Base-by-base conservation (phyloP, 2,329 filamentous ascomycete genomes). In the Aureobasidium uvarum region DNA sequence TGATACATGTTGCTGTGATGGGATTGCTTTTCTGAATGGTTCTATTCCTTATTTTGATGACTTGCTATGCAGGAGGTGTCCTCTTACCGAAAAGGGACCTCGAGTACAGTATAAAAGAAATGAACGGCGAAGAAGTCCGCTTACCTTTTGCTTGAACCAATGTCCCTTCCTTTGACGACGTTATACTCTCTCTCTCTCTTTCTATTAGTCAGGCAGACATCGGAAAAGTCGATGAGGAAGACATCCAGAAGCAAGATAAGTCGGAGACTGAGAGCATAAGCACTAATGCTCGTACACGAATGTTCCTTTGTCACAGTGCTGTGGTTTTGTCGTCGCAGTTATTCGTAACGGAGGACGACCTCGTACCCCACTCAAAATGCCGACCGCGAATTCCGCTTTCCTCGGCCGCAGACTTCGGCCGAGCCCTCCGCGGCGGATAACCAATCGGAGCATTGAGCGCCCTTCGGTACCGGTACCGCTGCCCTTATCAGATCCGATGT, bases 1-100 rank as follows among this genome's bases (percentile, higher is more conserved):
- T 58, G 25, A 31, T 45, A 51, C 52, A 54, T 56, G 23, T 56
- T 56, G 52, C 36, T 43, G 52, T 28, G 52, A 18, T 25, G 52
- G 39, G 38, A 25, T 58, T 58, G 54, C 54, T 58, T 43, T 56
- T 58, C 54, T 58, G 54, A 58, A 58, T 10, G 54, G 28, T 43
- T 43, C 25, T 45, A 41, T 41, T 33, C 20, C 36, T 51, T n/a
- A 41, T 45, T 45, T 58, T 58, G 54, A 58, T 45, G 54, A 58
- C 54, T 58, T 58, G 54, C 54, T 58, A 45, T 33, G 54, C 54
- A 58, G 25, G 38, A 58, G 39, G 28, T 45, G 39, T 58, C 18
- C 39, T 58, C 43, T 43, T 33, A 20, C 39, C 31, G 7, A 20
- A 23, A 56, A 38, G 28, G 18, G 11, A 38, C n/a, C 36, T 14